Conservation (phyloP, 2,329 filamentous ascomycete genomes). For the Zasmidium cellare region DNA sequence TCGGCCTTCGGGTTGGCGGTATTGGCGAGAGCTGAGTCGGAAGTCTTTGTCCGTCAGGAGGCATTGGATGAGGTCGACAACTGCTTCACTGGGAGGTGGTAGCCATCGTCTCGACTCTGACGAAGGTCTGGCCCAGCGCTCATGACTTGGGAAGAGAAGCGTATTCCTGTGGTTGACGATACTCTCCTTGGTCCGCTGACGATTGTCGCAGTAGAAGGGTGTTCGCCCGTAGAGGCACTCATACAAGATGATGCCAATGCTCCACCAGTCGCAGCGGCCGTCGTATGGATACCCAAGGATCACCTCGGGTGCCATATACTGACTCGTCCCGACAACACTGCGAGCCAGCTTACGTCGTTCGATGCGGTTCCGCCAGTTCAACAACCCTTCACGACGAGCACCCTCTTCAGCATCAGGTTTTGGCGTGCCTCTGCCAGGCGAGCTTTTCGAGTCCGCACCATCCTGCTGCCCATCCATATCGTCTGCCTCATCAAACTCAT, state of each 20-base stretch:
- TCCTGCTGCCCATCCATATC: conserved; percentile 17
- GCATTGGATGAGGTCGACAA: conserved; percentile 72
- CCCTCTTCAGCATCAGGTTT: conserved; percentile 27
- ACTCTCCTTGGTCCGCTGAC: conserved; percentile 80
- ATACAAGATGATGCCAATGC: conserved; percentile 88
- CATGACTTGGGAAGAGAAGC: conserved; percentile 67
- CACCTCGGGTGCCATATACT: conserved; percentile 97
- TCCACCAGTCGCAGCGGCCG: conserved; percentile 96
- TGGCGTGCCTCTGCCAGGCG: conserved; percentile 10
- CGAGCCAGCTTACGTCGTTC: conserved; percentile 70
- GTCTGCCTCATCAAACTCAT: conserved; percentile 67
- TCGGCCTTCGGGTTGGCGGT: conserved; percentile 63
- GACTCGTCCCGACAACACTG: conserved; percentile 90
- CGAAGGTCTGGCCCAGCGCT: conserved; percentile 55
- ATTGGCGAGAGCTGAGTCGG: conserved; percentile 74
- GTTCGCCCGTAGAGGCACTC: conserved; percentile 93
- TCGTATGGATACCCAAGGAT: conserved; percentile 81
- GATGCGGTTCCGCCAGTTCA: conserved; percentile 46
- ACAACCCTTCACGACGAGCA: conserved; percentile 34
- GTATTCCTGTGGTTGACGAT: conserved; percentile 73
- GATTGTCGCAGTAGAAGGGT: conserved; percentile 80
- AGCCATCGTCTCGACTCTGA: conserved; percentile 37
- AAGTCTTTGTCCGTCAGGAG: conserved; percentile 72
- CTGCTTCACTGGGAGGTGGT: conserved; percentile 63
- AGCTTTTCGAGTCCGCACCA: conserved; percentile 9